Conservation (phyloP, 306 rosid genomes). For the Macrotyloma uniflorum region DNA sequence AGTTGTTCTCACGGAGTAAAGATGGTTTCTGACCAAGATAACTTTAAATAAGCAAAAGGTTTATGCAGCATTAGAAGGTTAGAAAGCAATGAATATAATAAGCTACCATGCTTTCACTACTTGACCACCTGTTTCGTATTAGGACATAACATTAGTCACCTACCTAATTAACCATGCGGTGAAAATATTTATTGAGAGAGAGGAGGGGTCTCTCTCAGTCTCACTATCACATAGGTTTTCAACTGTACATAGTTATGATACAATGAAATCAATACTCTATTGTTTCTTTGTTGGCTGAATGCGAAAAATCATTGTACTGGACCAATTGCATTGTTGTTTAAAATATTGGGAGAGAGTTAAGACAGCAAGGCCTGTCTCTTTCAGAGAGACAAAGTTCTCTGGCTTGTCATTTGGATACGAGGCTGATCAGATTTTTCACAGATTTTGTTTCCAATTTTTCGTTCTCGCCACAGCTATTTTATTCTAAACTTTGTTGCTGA, state of each 20-base stretch:
- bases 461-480: conserved; percentile 13
- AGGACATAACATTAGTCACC: background rate
- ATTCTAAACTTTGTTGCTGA: background rate
- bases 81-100: conserved; percentile 36
- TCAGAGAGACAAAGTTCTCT: conserved; percentile 60
- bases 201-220: background rate
- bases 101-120: background rate
- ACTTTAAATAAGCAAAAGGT: conserved; percentile 36
- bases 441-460: conserved; percentile 40
- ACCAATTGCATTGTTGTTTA: conserved; percentile 37
- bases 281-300: conserved; percentile 9
- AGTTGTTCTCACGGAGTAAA: conserved; percentile 31
- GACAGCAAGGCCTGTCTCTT: conserved; percentile 61
- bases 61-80: background rate
- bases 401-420: conserved; percentile 54
- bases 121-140: conserved; percentile 35
- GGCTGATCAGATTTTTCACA: conserved; percentile 47
- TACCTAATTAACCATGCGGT: conserved; percentile 23
- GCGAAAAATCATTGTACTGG: conserved; percentile 37
- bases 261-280: conserved; percentile 18
- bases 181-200: background rate
- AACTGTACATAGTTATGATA: background rate
- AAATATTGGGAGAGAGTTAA: conserved; percentile 34
- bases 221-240: conserved; percentile 20
- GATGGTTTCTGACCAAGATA: conserved; percentile 32